Evolutionary conservation across 495 filamentous ascomycete species (phyloP), one percentile per base, ranked within the genome.

Genomic region (Hypoxylon perforatum): DNA sequence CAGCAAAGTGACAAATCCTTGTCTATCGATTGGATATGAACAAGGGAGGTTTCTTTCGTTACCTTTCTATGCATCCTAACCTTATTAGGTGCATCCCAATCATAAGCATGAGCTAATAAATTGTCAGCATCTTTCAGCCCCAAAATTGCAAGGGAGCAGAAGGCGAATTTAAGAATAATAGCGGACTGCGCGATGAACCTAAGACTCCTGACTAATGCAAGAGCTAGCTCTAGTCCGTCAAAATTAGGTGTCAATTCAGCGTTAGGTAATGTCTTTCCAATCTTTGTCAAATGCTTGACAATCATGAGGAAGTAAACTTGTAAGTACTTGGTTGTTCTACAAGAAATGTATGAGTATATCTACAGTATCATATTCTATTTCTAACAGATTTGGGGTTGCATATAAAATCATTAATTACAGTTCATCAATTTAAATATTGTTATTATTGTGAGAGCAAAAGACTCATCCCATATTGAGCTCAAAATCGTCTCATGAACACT

Each of bases 371-470:
- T 14, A 19, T 19, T 19, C 17, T 44, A 9, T 17, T 44, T 19
- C 17, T 21, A 18, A 21, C 11, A 19, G n/a, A 14, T 18, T 5
- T 19, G 0, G 17, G 11, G 1, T 44, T 9, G 41, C 6, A 4
- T 44, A 9, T 10, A 21, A 33, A 5, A 19, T 18, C 6, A 63
- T 38, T 44, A 61, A 61, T 51, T 61, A 36, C 55, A 67, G 62
- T 64, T 49, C 71, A 74, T 63, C 68, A 53, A 57, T 60, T 53
- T 63, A 69, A 70, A 50, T 54, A 36, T 46, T 47, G 11, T 46
- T 60, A 59, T 60, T 41, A 30, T 11, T 61, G 38, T 25, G 23
- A 50, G 18, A 54, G 33, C 41, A 17, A 22, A 44, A 18, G 45
- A 25, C 38, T 54, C 25, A 61, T 38, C 25, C 46, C 33, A 18